Evolutionary conservation across 441 rosid genomes (phyloP).

Genomic region (Kokia cookei): DNA sequence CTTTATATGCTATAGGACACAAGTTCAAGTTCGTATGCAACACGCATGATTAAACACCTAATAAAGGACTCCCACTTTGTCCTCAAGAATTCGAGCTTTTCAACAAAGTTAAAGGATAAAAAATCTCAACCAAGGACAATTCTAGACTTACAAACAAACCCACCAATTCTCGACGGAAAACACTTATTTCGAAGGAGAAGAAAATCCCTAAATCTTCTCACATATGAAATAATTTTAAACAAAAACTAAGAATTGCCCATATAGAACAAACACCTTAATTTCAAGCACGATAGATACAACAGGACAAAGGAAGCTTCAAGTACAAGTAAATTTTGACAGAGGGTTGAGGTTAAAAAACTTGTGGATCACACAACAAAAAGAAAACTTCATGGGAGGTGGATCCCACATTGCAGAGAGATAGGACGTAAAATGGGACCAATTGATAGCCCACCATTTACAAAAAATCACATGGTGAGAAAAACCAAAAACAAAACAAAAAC

Average conservation of each 20-base stretch:
- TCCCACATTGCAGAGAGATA: background rate
- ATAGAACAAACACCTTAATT: background rate
- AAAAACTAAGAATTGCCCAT: background rate
- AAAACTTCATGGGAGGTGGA: background rate
- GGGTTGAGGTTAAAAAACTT: background rate
- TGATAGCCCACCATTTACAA: slow-evolving; percentile 15
- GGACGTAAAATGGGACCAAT: background rate
- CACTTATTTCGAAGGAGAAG: too few relatives aligned
- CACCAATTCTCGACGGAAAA: too few relatives aligned
- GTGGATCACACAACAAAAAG: background rate
- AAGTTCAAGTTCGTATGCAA: too few relatives aligned
- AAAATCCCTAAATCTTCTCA: too few relatives aligned
- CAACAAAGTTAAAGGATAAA: too few relatives aligned
- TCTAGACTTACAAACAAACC: too few relatives aligned
- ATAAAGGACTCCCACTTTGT: too few relatives aligned
- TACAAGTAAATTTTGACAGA: background rate
- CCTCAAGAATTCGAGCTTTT: too few relatives aligned
- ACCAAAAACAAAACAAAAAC: background rate
- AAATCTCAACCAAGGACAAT: too few relatives aligned
- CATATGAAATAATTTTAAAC: background rate
- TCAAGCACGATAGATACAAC: background rate
- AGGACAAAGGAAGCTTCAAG: background rate
- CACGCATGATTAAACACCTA: too few relatives aligned
- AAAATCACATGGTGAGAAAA: slow-evolving; percentile 16
- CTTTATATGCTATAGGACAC: too few relatives aligned